Evolutionary conservation across 129 eudicot species (phyloP).

Genomic region (Escallonia rubra): DNA sequence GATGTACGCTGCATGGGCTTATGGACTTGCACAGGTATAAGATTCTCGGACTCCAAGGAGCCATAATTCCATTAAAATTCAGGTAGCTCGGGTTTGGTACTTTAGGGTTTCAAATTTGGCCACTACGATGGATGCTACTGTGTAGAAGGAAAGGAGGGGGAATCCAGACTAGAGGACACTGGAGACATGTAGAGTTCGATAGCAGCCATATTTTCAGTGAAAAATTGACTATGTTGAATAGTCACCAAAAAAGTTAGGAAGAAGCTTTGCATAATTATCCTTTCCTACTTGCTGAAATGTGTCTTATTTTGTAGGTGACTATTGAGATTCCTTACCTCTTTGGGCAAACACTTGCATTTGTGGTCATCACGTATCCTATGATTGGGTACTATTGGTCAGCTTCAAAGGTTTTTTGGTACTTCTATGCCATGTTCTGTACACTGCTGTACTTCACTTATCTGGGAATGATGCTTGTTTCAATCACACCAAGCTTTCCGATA

Average conservation of each 20-base stretch:
- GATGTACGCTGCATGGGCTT: slow-evolving; percentile 68
- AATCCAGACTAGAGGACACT: no score
- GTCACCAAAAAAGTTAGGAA: no score
- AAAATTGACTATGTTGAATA: no score
- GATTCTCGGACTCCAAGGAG: not conserved
- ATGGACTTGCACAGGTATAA: slow-evolving; percentile 67
- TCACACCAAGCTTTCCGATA: slow-evolving; percentile 54
- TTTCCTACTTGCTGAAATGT: not conserved
- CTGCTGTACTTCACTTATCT: slow-evolving; percentile 50
- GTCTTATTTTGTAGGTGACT: slow-evolving; percentile 30
- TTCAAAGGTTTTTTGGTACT: slow-evolving; percentile 52
- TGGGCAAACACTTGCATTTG: slow-evolving; percentile 33
- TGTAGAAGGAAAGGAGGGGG: no score
- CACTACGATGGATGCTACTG: no score
- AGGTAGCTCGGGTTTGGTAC: no score
- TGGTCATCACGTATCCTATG: slow-evolving; percentile 60
- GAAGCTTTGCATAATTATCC: no score
- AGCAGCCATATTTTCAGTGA: no score
- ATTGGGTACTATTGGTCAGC: slow-evolving; percentile 56
- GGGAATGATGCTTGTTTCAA: slow-evolving; percentile 63
- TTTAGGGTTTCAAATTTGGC: no score
- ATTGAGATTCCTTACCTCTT: slow-evolving; percentile 63
- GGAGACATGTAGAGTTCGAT: no score
- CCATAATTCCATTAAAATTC: no score
- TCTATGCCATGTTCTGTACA: slow-evolving; percentile 54